Conservation (phyloP, 768 basidiomycete genomes). For the Psilocybe azurescens region DNA sequence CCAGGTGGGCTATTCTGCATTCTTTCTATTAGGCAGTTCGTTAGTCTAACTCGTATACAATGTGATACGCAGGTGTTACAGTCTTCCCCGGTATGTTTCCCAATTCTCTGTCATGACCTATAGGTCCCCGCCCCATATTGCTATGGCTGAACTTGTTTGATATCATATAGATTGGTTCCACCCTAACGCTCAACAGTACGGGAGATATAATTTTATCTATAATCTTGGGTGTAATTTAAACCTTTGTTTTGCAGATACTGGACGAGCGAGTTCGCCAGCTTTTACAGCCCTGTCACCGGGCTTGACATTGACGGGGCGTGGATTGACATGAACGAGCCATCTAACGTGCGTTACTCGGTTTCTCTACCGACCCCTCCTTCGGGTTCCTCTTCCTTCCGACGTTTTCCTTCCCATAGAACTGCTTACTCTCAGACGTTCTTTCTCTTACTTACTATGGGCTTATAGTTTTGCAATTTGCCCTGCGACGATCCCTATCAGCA, state of each 20-base stretch:
- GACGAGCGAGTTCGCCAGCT: slow-evolving; percentile 62
- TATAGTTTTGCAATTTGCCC: slow-evolving; percentile 66
- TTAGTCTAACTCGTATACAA: background rate
- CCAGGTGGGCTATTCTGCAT: slow-evolving; percentile 45
- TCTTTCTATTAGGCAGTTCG: no score
- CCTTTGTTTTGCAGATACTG: slow-evolving; percentile 50
- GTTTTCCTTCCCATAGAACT: no score
- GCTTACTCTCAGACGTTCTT: no score
- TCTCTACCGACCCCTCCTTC: no score
- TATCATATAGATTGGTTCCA: slow-evolving; percentile 61
- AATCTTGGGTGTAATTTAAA: background rate
- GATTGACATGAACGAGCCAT: slow-evolving; percentile 82
- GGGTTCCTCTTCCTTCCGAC: no score
- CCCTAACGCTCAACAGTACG: slow-evolving; percentile 46
- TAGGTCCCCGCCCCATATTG: background rate
- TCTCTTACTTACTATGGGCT: no score
- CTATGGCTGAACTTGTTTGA: background rate
- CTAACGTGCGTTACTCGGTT: slow-evolving; percentile 46
- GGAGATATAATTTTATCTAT: slow-evolving; percentile 21
- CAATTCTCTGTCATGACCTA: background rate
- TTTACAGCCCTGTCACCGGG: slow-evolving; percentile 58
- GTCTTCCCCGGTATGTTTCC: slow-evolving; percentile 53
- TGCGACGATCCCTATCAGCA: slow-evolving; percentile 66
- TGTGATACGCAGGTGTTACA: slow-evolving; percentile 47
- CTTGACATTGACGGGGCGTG: slow-evolving; percentile 74